These are phyloP conservation scores for Nitzschia putrida DNA, from an alignment of 108 stramenopile genomes.

Conservation along the genomic window DNA sequence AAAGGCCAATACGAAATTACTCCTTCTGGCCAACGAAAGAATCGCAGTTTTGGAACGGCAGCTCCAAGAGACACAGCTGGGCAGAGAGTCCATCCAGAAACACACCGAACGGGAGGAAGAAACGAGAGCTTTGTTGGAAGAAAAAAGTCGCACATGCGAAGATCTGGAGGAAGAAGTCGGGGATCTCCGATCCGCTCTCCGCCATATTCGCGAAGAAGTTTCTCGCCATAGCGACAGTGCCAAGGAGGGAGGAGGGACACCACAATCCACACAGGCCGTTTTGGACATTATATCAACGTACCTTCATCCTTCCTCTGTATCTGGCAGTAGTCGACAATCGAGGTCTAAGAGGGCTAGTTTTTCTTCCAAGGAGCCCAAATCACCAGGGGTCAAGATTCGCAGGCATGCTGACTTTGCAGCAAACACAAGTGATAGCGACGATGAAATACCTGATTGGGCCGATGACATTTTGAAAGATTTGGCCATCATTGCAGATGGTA, in stretches of 20 bases:
- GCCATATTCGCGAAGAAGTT: constrained; percentile 36
- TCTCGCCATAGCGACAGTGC: not conserved
- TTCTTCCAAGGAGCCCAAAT: not conserved
- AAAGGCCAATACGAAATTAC: constrained; percentile 37
- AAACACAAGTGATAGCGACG: constrained; percentile 43
- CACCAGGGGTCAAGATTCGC: constrained; percentile 1
- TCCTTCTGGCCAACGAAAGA: constrained; percentile 61
- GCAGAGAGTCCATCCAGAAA: constrained; percentile 28
- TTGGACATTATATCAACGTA: constrained; percentile 19
- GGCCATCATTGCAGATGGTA: constrained; percentile 66
- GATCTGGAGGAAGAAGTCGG: constrained; percentile 31
- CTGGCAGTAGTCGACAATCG: not conserved
- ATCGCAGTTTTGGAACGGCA: constrained; percentile 58
- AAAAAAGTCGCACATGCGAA: constrained; percentile 38
- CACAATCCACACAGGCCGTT: constrained; percentile 2
- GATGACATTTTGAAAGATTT: constrained; percentile 68
- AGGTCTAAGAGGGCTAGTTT: not conserved
- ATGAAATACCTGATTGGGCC: constrained; percentile 64
- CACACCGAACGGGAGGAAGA: constrained; percentile 44
- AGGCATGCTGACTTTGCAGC: constrained; percentile 7
- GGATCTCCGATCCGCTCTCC: constrained; percentile 36
- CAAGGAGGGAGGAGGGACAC: not conserved
- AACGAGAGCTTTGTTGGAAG: constrained; percentile 8
- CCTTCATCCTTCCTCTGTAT: constrained; percentile 16
- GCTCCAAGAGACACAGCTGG: constrained; percentile 34